Evolutionary conservation across 148 eudicot species (phyloP).

Genomic region (Rhododendron ovatum): DNA sequence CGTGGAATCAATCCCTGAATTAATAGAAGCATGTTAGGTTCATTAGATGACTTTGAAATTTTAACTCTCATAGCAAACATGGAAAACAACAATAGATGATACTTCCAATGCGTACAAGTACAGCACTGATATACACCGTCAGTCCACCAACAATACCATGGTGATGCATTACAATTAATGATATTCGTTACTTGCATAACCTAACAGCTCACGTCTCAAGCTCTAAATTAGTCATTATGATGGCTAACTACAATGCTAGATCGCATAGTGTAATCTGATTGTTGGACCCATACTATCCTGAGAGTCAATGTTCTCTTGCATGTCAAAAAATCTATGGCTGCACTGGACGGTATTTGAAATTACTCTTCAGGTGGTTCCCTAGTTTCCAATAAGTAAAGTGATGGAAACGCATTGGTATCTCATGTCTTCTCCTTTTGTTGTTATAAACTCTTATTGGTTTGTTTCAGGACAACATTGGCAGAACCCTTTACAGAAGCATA

Average conservation of each 20-base stretch:
- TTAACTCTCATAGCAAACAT: background rate
- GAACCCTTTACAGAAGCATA: no score
- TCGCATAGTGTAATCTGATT: background rate
- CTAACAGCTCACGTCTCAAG: background rate
- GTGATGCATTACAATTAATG: background rate
- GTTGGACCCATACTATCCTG: background rate
- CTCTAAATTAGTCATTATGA: background rate
- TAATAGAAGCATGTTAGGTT: conserved; percentile 2
- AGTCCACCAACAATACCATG: background rate
- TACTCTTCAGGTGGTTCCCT: background rate
- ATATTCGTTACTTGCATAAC: background rate
- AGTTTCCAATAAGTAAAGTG: no score
- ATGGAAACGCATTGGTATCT: no score
- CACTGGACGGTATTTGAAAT: background rate
- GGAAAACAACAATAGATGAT: background rate
- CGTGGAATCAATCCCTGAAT: conserved; percentile 90
- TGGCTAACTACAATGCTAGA: background rate
- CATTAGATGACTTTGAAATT: background rate
- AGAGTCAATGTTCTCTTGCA: background rate
- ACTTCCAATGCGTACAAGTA: background rate
- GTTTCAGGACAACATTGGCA: no score
- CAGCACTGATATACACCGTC: background rate
- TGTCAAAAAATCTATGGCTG: background rate
- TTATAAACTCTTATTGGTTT: no score
- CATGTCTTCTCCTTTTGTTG: no score